These are phyloP conservation scores for Backusella macrospora DNA, from an alignment of 192 early-diverging fungal genomes.

Conservation along the genomic window DNA sequence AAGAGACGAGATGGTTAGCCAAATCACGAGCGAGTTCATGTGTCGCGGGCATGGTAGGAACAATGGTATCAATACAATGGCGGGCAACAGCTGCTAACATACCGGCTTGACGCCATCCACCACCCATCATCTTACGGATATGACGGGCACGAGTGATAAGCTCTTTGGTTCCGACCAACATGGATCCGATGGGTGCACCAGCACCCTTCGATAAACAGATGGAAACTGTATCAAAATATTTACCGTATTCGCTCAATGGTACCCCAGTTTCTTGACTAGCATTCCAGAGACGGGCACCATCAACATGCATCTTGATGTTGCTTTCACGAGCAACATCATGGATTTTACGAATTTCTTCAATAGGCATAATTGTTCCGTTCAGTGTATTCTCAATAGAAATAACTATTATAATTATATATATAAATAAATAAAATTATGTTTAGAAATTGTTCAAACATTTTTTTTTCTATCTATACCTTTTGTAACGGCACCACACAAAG, in stretches of 20 bases:
- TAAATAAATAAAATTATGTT: background rate
- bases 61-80: conserved; percentile 73
- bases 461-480: conserved; percentile 15
- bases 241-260: conserved; percentile 69
- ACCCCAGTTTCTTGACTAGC: conserved; percentile 72
- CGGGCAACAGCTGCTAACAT: conserved; percentile 77
- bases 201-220: conserved; percentile 91
- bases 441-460: background rate
- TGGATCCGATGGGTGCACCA: conserved; percentile 91
- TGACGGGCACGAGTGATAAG: conserved; percentile 83
- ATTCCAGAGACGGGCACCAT: conserved; percentile 94
- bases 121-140: conserved; percentile 90
- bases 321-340: conserved; percentile 53
- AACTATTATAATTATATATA: conserved; percentile 32
- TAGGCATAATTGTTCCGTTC: conserved; percentile 80
- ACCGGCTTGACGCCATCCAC: conserved; percentile 93
- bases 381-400: conserved; percentile 91
- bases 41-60: conserved; percentile 69
- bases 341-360: conserved; percentile 76
- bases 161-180: conserved; percentile 69
- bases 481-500: conserved; percentile 65
- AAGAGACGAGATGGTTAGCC: conserved; percentile 54
- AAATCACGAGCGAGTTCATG: conserved; percentile 68
- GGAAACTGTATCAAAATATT: conserved; percentile 79
- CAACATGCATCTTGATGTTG: conserved; percentile 77